Evolutionary conservation across 2,329 filamentous ascomycete species (phyloP), one percentile per base, ranked within the genome.

Genomic region (Botryosphaeria agaves): DNA sequence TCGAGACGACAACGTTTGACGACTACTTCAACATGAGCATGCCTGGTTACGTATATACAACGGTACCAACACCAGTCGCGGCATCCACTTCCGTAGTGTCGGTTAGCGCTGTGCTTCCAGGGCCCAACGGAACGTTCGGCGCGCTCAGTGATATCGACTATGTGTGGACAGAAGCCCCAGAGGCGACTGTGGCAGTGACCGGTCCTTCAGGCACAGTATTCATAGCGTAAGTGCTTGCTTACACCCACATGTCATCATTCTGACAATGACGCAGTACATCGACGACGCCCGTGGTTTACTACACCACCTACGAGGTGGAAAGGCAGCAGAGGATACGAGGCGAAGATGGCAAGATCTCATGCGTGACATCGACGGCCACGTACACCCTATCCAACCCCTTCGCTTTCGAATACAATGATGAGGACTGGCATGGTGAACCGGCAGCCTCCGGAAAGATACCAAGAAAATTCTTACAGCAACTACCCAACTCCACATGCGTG

Each of bases 301-400:
- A 61, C 37, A 53, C 50, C 12, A 43, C 44, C 4, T 61, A 59
- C 34, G 55, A 60, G 33, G 44, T 61, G n/a, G 50, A 55, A 29
- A 47, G 34, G 17, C 44, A 44, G 21, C 33, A 39, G n/a, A 37
- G 39, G 3, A 40, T 40, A 9, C n/a, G n/a, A n/a, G n/a, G n/a
- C n/a, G 43, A 38, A 5, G 27, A 38, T 14, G 50, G 52, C 7
- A 41, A 38, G 7, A 31, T 46, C 3, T 40, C 29, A 3, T 52
- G 48, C 34, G 42, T 36, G 7, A 48, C 48, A 24, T 40, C 34
- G 1, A 57, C 56, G 3, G 31, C 42, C 15, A 48, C 48, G 1
- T 44, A 57, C 33, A 42, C 45, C 9, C 38, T 62, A 20, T 35
- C 42, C 4, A 41, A 42, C 11, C 44, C 51, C 0, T 51, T 48